phyloP scores from a whole-genome alignment of 1,139 yeast genomes.

The Lodderomyces metapsilosis region DNA sequence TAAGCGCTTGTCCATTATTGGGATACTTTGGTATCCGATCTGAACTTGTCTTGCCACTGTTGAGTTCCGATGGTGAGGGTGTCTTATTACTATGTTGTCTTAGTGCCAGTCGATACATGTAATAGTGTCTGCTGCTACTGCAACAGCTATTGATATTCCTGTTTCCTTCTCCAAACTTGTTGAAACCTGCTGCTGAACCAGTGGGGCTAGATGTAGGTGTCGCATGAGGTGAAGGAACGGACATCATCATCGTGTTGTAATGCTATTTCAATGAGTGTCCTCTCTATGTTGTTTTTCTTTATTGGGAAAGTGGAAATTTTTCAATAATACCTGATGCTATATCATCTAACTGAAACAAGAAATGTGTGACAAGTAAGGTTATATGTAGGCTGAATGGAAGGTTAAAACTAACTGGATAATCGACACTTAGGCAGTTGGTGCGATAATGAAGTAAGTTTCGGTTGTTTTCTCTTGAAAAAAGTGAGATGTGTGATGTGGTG shows the following conservation, averaged over 20 bases:
- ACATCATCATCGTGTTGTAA: slow-evolving; percentile 9
- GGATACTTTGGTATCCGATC: neutral
- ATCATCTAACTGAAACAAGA: too few species aligned
- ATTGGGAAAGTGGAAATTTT: too few species aligned
- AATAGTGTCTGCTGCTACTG: neutral
- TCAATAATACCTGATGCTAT: too few species aligned
- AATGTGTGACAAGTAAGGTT: too few species aligned
- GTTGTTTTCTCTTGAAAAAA: too few species aligned
- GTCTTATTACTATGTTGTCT: neutral
- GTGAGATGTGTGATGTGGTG: too few species aligned
- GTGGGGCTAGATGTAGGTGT: slow-evolving; percentile 12
- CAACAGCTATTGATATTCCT: neutral
- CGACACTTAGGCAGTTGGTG: too few species aligned
- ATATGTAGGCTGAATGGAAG: too few species aligned
- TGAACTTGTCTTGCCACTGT: neutral
- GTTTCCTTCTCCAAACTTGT: neutral
- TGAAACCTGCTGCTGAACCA: slow-evolving; percentile 1
- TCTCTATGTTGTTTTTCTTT: too few species aligned
- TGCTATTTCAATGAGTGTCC: too few species aligned
- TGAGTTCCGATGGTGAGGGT: neutral
- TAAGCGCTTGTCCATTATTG: neutral
- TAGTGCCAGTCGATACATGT: neutral
- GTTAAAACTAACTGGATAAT: too few species aligned
- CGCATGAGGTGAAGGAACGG: slow-evolving; percentile 13
- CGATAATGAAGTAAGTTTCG: too few species aligned